A percentile compares a stretch with the other conserved stretches of the same genome.
phyloP scores from a whole-genome alignment of 2,329 filamentous ascomycete species.

The Penicillium sp. region DNA sequence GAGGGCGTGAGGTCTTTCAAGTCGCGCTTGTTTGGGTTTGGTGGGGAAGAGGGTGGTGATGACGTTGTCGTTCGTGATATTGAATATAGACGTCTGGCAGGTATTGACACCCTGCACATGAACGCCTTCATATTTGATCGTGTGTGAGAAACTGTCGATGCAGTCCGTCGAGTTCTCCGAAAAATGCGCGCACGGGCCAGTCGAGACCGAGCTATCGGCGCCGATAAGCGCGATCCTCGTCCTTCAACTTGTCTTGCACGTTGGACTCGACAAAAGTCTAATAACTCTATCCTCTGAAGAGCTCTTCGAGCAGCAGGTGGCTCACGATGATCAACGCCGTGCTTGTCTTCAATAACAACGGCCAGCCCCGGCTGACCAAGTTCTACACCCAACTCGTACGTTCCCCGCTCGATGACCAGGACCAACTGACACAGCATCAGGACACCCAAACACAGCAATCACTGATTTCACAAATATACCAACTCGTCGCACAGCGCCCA shows the following conservation, averaged over 20 bases:
- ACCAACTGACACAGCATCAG: slow-evolving; percentile 48
- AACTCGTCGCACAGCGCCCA: slow-evolving; percentile 86
- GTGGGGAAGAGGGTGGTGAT: neutral
- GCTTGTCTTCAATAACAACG: slow-evolving; percentile 97
- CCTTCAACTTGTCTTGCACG: neutral
- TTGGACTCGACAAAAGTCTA: neutral
- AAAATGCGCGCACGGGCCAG: slow-evolving; percentile 22
- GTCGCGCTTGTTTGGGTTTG: slow-evolving; percentile 26
- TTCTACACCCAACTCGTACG: slow-evolving; percentile 95
- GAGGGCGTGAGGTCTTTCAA: slow-evolving; percentile 33
- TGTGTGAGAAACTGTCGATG: neutral
- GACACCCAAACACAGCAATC: slow-evolving; percentile 97
- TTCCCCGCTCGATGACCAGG: slow-evolving; percentile 1
- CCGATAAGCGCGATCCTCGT: slow-evolving; percentile 10
- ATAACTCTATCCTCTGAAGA: neutral
- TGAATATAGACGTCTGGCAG: slow-evolving; percentile 14
- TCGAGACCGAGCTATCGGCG: slow-evolving; percentile 9
- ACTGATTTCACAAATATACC: slow-evolving; percentile 95
- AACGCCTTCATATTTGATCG: slow-evolving; percentile 4
- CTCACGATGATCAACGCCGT: slow-evolving; percentile 92
- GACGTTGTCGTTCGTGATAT: slow-evolving; percentile 5
- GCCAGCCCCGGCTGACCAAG: slow-evolving; percentile 92
- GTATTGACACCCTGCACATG: slow-evolving; percentile 3
- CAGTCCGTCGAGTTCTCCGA: slow-evolving; percentile 18
- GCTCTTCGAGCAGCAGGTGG: too few relatives aligned